These are phyloP conservation scores for Osmanthus fragrans DNA, from an alignment of 257 asterid species.

Conservation along the genomic window DNA sequence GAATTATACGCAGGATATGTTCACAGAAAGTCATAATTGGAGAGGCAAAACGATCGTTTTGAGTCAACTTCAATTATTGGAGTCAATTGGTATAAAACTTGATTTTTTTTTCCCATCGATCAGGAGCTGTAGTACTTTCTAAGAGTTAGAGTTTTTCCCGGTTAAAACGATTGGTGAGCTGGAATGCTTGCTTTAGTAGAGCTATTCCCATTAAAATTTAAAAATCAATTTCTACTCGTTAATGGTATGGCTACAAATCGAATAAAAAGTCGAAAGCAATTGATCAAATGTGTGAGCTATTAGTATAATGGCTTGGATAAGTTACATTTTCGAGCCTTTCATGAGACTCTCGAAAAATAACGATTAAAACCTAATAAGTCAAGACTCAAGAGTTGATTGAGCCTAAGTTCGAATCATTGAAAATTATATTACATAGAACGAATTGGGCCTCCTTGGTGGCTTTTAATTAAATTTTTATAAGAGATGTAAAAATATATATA, in stretches of 20 bases:
- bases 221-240: neutral
- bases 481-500: neutral
- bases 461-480: neutral
- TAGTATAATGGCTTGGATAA: neutral
- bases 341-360: no score
- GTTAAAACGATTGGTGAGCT: neutral
- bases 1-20: no score
- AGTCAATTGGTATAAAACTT: no score
- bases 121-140: neutral
- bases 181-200: neutral
- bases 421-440: neutral
- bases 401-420: neutral
- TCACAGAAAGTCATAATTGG: no score
- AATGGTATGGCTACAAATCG: neutral
- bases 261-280: no score
- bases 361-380: neutral
- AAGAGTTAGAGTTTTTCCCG: neutral
- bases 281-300: neutral
- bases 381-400: neutral
- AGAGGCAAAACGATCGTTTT: no score
- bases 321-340: neutral
- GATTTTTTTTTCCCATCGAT: no score
- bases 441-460: neutral
- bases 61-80: no score
- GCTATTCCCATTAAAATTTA: neutral